Base-by-base conservation (phyloP, 78 protist genomes). In the Isochrysis galbana region DNA sequence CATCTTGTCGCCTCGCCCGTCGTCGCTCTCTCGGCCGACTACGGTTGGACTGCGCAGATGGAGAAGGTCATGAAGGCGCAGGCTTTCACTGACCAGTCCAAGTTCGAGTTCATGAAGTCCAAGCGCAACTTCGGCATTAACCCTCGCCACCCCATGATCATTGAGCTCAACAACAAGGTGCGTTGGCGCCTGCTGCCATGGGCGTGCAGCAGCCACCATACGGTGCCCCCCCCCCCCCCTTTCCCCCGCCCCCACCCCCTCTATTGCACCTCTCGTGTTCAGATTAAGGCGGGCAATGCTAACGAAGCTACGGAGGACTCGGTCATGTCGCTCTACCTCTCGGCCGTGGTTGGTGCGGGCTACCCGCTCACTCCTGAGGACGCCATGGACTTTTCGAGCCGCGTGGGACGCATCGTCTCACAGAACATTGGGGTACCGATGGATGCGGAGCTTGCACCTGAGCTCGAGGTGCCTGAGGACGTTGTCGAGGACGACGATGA, bases 41-140 rank as follows among this genome's bases (percentile, higher is more conserved):
- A 82, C 90, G 99, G 99, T 78, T 45, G 94, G 92, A 93, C 98
- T 32, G 99, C 99, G 84, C 96, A 96, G 93, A 98, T 98, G 99
- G 97, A 97, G 72, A 78, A 78, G 48, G 91, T 98, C 91, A 95
- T 98, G 96, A 93, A 94, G 92, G 96, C 97, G 21, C 99, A 98
- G 96, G 97, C 98, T 2, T 94, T 91, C 44, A 77, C 82, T 38
- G 94, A 94, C 72, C 74, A 89, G 38, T 36, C 92, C 41, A 32
- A 86, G 51, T 26, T 54, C 70, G 42, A 44, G 36, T 74, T 80
- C 92, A 91, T 93, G 95, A 61, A 44, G 69, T 67, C 92, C 34
- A 92, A 93, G 93, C 93, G 91, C 72, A 94, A 93, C 22, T 88
- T 98, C 82, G 99, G 97, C 95, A 19, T 54, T 10, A 54, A 54